Base-by-base conservation (phyloP, 345 rosid genomes). In the Citropsis articulata region DNA sequence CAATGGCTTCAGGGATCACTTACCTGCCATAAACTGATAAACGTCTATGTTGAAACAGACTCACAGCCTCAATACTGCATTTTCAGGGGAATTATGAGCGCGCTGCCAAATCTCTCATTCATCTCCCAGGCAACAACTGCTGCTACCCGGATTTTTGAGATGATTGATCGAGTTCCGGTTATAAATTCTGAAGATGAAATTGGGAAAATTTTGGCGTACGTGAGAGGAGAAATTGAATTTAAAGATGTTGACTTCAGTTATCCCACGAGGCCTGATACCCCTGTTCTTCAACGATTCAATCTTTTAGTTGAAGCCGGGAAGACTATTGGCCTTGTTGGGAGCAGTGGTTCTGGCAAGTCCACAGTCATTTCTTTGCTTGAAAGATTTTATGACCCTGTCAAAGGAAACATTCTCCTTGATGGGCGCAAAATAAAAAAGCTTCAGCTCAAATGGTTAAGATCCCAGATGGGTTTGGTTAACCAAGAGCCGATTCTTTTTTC, bases 311-410 rank as follows among this genome's bases (percentile, higher is more conserved):
- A 28, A 28, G 84, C 89, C 2, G 88, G 92, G 40, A 83, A 69
- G 75, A 85, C 81, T 4, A 84, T 86, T 13, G 92, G 89, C 18
- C 87, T 90, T 59, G 91, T 89, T 28, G 91, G 94, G 71, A 81
- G 85, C 19, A 89, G 91, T 50, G 91, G 92, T 57, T 90, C 89
- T 0, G 91, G 90, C 68, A 87, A 90, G 80, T 90, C 94, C 42
- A 87, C 92, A 2, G 57, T 86, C 27, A 81, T 90, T 38, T 80
- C 89, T 53, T 81, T 90, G 85, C 85, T 87, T 0, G 88, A 90
- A 75, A 85, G 91, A 67, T 90, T 89, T 71, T 87, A 90, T 76
- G 90, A 89, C 56, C 85, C 91, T 55, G 42, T 28, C 21, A 59
- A 38, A 7, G 91, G 92, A 19, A 66, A 74, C 40, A 83, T 90